phyloP scores from a whole-genome alignment of 208 protist species.

The Crithidia expoeki region DNA sequence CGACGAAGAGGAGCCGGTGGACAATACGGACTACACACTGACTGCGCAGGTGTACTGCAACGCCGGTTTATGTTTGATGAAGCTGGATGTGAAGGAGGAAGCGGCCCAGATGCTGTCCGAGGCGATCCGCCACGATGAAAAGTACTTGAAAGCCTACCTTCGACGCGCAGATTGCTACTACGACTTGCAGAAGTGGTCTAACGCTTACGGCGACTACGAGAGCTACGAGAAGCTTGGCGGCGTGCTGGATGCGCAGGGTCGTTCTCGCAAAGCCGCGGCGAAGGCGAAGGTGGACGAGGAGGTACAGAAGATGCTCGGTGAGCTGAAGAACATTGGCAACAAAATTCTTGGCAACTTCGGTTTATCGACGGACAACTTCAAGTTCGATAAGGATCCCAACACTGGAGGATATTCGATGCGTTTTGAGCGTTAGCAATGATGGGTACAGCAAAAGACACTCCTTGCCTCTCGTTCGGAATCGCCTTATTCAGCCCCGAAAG shows the following conservation, averaged over 20 bases:
- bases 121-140: constrained; percentile 82
- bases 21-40: constrained; percentile 77
- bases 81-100: constrained; percentile 70
- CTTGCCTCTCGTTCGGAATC: too few species aligned
- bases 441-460: not conserved
- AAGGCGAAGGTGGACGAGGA: constrained; percentile 92
- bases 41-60: constrained; percentile 90
- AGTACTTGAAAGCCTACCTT: constrained; percentile 85
- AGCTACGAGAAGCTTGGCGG: constrained; percentile 77
- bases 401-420: constrained; percentile 94
- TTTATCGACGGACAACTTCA: constrained; percentile 97
- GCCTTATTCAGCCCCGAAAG: too few species aligned
- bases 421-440: constrained; percentile 66
- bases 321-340: constrained; percentile 97
- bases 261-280: constrained; percentile 54
- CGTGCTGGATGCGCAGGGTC: constrained; percentile 45
- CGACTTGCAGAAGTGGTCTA: constrained; percentile 79
- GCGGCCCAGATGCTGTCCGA: constrained; percentile 78
- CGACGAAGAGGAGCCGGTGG: constrained; percentile 24
- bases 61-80: constrained; percentile 77
- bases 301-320: constrained; percentile 94
- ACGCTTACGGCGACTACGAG: constrained; percentile 90
- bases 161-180: constrained; percentile 92
- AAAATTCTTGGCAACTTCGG: constrained; percentile 96
- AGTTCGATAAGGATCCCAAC: constrained; percentile 95